Percentiles rank a stretch among this genome's conserved stretches.
Evolutionary conservation across 2,329 filamentous ascomycete species (phyloP).

Genomic region (Dothideomycetes sp.): DNA sequence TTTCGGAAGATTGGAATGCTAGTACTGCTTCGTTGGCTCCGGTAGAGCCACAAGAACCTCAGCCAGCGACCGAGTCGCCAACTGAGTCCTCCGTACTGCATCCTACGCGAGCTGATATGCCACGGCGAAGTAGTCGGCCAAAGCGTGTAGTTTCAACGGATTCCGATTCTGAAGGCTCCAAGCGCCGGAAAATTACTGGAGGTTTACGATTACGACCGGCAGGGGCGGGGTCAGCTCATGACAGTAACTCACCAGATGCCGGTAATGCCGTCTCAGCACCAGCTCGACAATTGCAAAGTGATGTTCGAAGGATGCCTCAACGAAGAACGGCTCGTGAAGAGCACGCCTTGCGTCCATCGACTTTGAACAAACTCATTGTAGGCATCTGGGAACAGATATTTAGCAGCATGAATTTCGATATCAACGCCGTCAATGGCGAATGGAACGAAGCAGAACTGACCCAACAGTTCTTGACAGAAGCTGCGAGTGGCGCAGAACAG

Average conservation of each 20-base stretch:
- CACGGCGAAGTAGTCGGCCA: constrained; percentile 4
- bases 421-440: constrained; percentile 27
- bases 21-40: background rate
- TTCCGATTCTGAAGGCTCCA: constrained; percentile 32
- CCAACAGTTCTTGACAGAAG: constrained; percentile 18
- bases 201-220: constrained; percentile 21
- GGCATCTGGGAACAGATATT: constrained; percentile 44
- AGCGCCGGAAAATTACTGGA: constrained; percentile 27
- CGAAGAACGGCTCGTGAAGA: constrained; percentile 19
- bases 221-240: constrained; percentile 11
- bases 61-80: background rate
- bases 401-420: constrained; percentile 33
- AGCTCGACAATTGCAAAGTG: constrained; percentile 9
- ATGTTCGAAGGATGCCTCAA: constrained; percentile 19
- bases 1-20: constrained; percentile 1
- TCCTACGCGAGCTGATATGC: background rate
- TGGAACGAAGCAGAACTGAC: constrained; percentile 25
- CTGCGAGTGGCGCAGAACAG: constrained; percentile 18
- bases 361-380: constrained; percentile 39
- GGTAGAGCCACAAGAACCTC: background rate
- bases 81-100: background rate
- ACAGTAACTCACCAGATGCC: constrained; percentile 13
- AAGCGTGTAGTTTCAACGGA: background rate
- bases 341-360: constrained; percentile 36
- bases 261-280: background rate